Percentiles rank a stretch among this genome's conserved stretches.
These are phyloP conservation scores for Ogataea polymorpha DNA, from an alignment of 805 yeast genomes.

Conservation along the genomic window DNA sequence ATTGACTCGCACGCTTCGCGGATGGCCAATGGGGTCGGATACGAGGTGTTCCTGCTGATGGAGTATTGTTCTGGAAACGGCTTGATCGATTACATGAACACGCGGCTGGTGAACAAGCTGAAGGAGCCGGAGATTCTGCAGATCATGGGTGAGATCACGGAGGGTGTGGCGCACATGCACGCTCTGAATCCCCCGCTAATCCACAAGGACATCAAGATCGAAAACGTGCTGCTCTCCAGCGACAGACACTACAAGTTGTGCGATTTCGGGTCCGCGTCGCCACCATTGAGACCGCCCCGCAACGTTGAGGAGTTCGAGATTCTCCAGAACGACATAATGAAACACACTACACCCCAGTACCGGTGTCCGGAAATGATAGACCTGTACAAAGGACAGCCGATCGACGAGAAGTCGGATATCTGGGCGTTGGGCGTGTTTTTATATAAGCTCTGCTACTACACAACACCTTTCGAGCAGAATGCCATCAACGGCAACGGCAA, in stretches of 20 bases:
- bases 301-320: constrained; percentile 56
- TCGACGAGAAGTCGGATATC: constrained; percentile 78
- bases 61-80: constrained; percentile 77
- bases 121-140: constrained; percentile 65
- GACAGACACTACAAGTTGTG: constrained; percentile 64
- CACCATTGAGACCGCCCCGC: constrained; percentile 59
- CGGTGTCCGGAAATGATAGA: constrained; percentile 85
- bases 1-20: constrained; percentile 94
- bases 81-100: constrained; percentile 75
- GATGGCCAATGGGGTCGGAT: constrained; percentile 48
- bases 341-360: constrained; percentile 82
- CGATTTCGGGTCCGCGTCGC: constrained; percentile 81
- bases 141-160: constrained; percentile 66
- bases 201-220: constrained; percentile 81
- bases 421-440: constrained; percentile 84
- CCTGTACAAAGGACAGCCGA: constrained; percentile 60
- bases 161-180: constrained; percentile 78
- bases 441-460: constrained; percentile 75
- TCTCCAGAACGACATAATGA: constrained; percentile 66
- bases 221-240: constrained; percentile 65
- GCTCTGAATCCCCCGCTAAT: constrained; percentile 66
- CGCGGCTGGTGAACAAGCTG: constrained; percentile 61
- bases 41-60: constrained; percentile 78
- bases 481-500: constrained; percentile 34
- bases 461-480: constrained; percentile 72